Percentiles rank a stretch among this genome's conserved stretches.
Evolutionary conservation across 2,329 filamentous ascomycete species (phyloP).

Genomic region (Ciborinia camelliae): DNA sequence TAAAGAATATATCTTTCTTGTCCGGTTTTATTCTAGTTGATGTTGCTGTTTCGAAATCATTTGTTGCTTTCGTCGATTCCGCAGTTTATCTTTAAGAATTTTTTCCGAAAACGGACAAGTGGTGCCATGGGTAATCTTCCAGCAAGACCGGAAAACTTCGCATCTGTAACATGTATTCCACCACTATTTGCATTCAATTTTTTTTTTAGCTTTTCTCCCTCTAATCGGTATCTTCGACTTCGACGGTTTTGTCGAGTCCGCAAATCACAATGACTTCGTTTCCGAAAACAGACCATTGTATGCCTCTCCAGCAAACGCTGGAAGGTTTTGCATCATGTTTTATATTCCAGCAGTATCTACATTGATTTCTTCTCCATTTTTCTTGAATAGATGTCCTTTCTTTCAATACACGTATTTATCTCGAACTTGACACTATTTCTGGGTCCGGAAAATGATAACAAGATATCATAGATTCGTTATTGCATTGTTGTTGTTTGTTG

Average conservation of each 20-base stretch:
- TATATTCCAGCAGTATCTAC: background rate
- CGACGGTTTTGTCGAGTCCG: background rate
- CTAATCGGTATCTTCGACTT: background rate
- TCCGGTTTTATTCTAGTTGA: too few relatives aligned
- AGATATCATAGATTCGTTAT: background rate
- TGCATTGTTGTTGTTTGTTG: background rate
- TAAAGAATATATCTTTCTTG: background rate
- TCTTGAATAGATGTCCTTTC: background rate
- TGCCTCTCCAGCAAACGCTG: background rate
- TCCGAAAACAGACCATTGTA: background rate
- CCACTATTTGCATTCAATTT: too few relatives aligned
- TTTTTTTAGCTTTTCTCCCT: too few relatives aligned
- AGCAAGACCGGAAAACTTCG: too few relatives aligned
- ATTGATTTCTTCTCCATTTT: background rate
- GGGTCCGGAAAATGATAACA: background rate
- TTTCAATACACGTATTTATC: background rate
- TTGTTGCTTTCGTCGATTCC: background rate
- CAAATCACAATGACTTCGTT: background rate
- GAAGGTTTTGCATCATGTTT: background rate
- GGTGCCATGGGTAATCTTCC: too few relatives aligned
- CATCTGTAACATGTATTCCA: too few relatives aligned
- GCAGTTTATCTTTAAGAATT: background rate
- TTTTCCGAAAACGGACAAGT: too few relatives aligned
- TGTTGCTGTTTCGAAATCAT: background rate
- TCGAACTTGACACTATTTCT: background rate